phyloP scores from a whole-genome alignment of 768 basidiomycete genomes.

The Russula sp. region DNA sequence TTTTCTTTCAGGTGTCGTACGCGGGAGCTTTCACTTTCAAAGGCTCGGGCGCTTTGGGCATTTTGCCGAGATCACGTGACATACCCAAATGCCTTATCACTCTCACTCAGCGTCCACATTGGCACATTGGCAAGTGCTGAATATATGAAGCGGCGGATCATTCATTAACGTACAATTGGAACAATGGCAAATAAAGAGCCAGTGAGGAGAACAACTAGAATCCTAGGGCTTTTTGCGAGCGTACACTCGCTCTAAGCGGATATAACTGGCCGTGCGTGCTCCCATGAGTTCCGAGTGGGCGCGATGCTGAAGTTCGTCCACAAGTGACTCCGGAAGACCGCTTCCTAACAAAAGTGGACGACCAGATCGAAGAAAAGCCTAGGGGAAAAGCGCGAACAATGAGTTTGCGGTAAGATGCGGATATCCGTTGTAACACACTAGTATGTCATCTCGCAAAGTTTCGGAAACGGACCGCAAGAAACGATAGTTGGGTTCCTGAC shows the following conservation, averaged over 20 bases:
- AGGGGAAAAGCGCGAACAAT: not conserved
- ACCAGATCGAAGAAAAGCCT: slow-evolving; percentile 61
- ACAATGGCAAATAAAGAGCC: not conserved
- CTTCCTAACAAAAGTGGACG: slow-evolving; percentile 61
- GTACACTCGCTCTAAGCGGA: slow-evolving; percentile 53
- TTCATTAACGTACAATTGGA: slow-evolving; percentile 5
- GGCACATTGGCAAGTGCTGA: not conserved
- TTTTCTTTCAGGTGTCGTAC: not conserved
- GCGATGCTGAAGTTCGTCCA: slow-evolving; percentile 47
- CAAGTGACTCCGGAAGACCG: slow-evolving; percentile 46
- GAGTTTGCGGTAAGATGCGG: not conserved
- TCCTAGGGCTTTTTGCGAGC: slow-evolving; percentile 39
- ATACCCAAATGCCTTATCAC: not conserved
- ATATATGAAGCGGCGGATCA: not conserved
- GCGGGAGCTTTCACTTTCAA: no score
- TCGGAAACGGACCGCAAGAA: slow-evolving; percentile 14
- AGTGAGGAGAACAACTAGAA: not conserved
- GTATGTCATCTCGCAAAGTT: slow-evolving; percentile 51
- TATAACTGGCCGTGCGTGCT: slow-evolving; percentile 40
- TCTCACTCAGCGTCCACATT: not conserved
- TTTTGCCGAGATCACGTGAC: no score
- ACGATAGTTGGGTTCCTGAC: slow-evolving; percentile 27
- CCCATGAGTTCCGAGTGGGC: slow-evolving; percentile 46
- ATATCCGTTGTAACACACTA: slow-evolving; percentile 30
- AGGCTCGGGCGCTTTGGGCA: no score